A percentile compares a stretch with the other conserved stretches of the same genome.
phyloP scores from a whole-genome alignment of 2,329 filamentous ascomycete species.

The Teratosphaeriaceae sp. region DNA sequence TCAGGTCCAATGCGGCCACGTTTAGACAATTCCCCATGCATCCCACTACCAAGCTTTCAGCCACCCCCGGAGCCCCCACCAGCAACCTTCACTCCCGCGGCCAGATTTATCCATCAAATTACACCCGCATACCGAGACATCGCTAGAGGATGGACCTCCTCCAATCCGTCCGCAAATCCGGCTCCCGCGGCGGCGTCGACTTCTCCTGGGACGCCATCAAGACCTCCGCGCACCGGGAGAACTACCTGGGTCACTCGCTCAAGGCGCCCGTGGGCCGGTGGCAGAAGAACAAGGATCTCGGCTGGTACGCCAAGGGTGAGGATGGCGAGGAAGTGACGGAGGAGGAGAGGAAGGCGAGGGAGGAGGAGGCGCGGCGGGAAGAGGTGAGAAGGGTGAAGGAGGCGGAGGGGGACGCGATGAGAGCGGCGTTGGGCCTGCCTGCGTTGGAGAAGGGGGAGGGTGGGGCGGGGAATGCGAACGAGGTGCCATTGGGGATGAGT shows the following conservation, averaged over 20 bases:
- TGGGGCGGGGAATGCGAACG: slow-evolving; percentile 63
- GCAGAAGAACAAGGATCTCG: slow-evolving; percentile 69
- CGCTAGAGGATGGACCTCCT: slow-evolving; percentile 73
- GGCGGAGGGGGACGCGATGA: slow-evolving; percentile 86
- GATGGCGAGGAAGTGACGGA: slow-evolving; percentile 44
- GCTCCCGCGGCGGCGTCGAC: slow-evolving; percentile 80
- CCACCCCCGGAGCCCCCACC: slow-evolving; percentile 1
- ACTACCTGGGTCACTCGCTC: slow-evolving; percentile 80
- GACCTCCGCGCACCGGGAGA: slow-evolving; percentile 79
- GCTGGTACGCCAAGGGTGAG: slow-evolving; percentile 58
- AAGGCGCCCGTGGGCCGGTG: slow-evolving; percentile 87
- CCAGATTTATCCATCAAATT: too few species aligned
- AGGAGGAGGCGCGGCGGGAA: slow-evolving; percentile 62
- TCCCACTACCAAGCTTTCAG: neutral
- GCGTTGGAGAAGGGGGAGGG: slow-evolving; percentile 55
- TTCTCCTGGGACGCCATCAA: slow-evolving; percentile 97
- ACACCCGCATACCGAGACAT: neutral
- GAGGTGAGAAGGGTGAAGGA: slow-evolving; percentile 81
- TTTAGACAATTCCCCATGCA: too few species aligned
- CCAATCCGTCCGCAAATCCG: slow-evolving; percentile 86
- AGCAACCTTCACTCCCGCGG: too few species aligned
- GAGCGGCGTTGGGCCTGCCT: slow-evolving; percentile 73
- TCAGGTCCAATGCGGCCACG: neutral
- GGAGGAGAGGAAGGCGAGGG: slow-evolving; percentile 49
- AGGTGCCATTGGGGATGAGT: slow-evolving; percentile 51